Base-by-base conservation (phyloP, 2,329 filamentous ascomycete genomes). In the Colletotrichum liaoningense region DNA sequence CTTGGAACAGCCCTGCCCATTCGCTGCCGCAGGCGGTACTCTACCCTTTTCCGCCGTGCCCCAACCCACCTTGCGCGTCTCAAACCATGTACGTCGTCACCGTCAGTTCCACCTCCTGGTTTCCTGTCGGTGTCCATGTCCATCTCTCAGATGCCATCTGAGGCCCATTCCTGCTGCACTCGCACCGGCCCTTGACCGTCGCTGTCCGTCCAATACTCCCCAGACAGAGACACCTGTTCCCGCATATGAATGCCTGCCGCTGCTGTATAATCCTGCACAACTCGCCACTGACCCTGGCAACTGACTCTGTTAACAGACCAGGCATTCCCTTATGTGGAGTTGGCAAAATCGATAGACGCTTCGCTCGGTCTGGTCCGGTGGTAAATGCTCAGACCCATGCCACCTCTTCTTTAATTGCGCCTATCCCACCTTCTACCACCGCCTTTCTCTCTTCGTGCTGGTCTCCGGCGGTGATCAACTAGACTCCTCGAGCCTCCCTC, bases 61-160 rank as follows among this genome's bases (percentile, higher is more conserved):
- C 38, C 70, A 72, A 60, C 66, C 70, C 70, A 72, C 70, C 70
- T 69, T 64, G 71, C 67, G 71, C 71, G 71, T 73, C 71, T 73
- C 71, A 71, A 73, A 70, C 71, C 71, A 73, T 73, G 71, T 60
- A 65, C 67, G 67, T 73, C 67, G 71, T 66, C 67, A 71, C 71
- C 71, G 67, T 73, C 67, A 71, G 71, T 70, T 70, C 71, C 71
- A 73, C 71, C 67, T 73, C 71, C 67, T 73, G 67, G 67, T 71
- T 73, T 73, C 67, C 52, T 70, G 60, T 66, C 49, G 54, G 58
- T 59, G 66, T 56, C 63, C 66, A 49, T 62, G 70, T 69, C 52
- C 35, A 30, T 65, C 24, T 65, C 52, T 52, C 63, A 73, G 60
- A 73, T 70, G 71, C 71, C 71, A 73, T 73, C 71, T 73, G 71